A percentile compares a stretch with the other conserved stretches of the same genome.
Conservation (phyloP, 1,284 basidiomycete genomes). For the Pseudomicrostroma phylloplanum region DNA sequence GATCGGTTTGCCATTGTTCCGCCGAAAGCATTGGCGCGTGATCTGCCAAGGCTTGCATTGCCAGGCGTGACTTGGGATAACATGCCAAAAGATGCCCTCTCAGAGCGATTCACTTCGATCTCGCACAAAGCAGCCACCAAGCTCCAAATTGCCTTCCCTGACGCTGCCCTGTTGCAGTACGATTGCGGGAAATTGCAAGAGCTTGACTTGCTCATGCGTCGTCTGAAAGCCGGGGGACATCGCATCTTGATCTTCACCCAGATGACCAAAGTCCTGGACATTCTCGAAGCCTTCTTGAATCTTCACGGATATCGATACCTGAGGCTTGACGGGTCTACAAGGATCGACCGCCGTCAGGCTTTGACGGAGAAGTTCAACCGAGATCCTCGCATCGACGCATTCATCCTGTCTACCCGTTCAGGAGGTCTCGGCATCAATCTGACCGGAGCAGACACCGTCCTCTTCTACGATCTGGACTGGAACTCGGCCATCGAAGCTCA, state of each 20-base stretch:
- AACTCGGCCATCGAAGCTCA: constrained; percentile 96
- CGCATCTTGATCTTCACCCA: constrained; percentile 92
- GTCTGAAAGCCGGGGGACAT: constrained; percentile 78
- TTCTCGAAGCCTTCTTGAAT: constrained; percentile 86
- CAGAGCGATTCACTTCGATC: constrained; percentile 58
- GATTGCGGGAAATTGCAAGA: constrained; percentile 94
- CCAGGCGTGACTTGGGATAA: constrained; percentile 51
- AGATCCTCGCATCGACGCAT: constrained; percentile 80
- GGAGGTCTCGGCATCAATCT: constrained; percentile 91
- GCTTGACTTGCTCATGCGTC: constrained; percentile 69
- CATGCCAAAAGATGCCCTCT: constrained; percentile 16
- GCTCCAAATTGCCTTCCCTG: constrained; percentile 88
- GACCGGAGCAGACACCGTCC: constrained; percentile 92
- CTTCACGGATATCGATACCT: constrained; percentile 90
- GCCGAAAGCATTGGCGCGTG: constrained; percentile 69
- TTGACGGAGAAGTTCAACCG: constrained; percentile 95
- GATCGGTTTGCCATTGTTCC: constrained; percentile 78
- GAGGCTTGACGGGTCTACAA: constrained; percentile 85
- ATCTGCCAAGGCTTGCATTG: constrained; percentile 64
- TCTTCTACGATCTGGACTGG: constrained; percentile 96
- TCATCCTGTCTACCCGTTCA: constrained; percentile 86
- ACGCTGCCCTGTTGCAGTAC: constrained; percentile 81
- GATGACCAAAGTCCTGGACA: constrained; percentile 91
- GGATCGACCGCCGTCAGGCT: constrained; percentile 90
- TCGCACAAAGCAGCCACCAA: constrained; percentile 72